Evolutionary conservation across 2,329 filamentous ascomycete species (phyloP).

Genomic region (Xylaria arbuscula): DNA sequence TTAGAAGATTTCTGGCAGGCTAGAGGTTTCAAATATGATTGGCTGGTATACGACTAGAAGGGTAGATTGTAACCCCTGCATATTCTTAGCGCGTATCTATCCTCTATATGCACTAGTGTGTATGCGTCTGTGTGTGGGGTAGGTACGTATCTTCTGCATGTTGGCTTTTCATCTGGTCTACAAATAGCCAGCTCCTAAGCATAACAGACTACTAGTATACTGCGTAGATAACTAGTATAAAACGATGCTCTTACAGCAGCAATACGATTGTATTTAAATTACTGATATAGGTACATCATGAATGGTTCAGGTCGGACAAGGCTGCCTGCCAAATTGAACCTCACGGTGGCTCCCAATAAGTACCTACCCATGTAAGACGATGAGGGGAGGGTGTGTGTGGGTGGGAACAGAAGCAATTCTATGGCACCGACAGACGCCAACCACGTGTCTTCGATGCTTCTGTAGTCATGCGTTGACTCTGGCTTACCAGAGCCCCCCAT

Average conservation of each 20-base stretch:
- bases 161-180: slow-evolving; percentile 23
- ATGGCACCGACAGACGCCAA: slow-evolving; percentile 30
- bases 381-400: neutral
- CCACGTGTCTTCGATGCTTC: slow-evolving; percentile 32
- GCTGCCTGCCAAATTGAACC: slow-evolving; percentile 4
- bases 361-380: slow-evolving; percentile 6
- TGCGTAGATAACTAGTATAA: neutral
- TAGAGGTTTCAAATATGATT: slow-evolving; percentile 8
- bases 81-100: neutral
- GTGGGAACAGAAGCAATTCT: slow-evolving; percentile 24
- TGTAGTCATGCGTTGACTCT: slow-evolving; percentile 3
- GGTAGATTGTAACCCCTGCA: slow-evolving; percentile 6
- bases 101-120: neutral
- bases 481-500: slow-evolving; percentile 24
- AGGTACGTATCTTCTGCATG: slow-evolving; percentile 11
- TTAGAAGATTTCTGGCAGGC: neutral
- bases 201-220: neutral
- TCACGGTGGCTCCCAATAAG: neutral
- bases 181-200: slow-evolving; percentile 30
- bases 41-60: slow-evolving; percentile 24
- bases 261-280: neutral
- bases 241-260: too few species aligned
- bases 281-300: slow-evolving; percentile 8
- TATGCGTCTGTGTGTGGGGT: slow-evolving; percentile 14
- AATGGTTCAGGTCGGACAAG: neutral